Evolutionary conservation across 495 filamentous ascomycete species (phyloP).

Genomic region (Evernia prunastri): DNA sequence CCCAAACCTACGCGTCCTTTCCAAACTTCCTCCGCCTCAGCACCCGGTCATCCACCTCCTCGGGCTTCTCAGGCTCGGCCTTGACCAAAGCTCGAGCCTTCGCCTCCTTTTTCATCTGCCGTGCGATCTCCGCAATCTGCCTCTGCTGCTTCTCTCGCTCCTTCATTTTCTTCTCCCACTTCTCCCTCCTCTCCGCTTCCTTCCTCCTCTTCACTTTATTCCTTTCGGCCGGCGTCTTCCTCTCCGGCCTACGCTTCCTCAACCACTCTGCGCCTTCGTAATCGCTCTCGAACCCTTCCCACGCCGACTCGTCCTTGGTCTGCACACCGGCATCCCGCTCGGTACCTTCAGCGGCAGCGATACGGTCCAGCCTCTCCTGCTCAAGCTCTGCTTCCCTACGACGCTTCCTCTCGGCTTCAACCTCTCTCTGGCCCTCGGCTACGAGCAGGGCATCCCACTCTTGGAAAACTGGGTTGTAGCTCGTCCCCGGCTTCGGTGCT

Average conservation of each 20-base stretch:
- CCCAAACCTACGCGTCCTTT: conserved; percentile 51
- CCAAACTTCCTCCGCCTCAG: conserved; percentile 72
- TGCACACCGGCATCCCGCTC: conserved; percentile 62
- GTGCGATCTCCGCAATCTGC: conserved; percentile 57
- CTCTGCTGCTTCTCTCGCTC: conserved; percentile 60
- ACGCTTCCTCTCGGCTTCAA: conserved; percentile 73
- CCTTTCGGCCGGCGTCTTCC: conserved; percentile 79
- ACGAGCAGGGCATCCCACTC: conserved; percentile 74
- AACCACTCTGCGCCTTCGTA: conserved; percentile 54
- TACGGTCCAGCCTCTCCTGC: conserved; percentile 41
- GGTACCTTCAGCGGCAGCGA: conserved; percentile 51
- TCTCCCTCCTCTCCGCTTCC: conserved; percentile 66
- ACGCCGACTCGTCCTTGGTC: conserved; percentile 78
- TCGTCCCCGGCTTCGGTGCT: conserved; percentile 70
- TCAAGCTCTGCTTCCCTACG: conserved; percentile 61
- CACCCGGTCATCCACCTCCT: conserved; percentile 47
- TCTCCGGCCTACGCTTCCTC: conserved; percentile 63
- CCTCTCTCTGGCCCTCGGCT: conserved; percentile 66
- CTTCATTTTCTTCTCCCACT: conserved; percentile 65
- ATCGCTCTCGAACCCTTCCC: conserved; percentile 78
- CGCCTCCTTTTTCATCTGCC: conserved; percentile 55
- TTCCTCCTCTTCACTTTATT: conserved; percentile 85
- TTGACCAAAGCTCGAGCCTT: conserved; percentile 33
- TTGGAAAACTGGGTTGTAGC: conserved; percentile 82
- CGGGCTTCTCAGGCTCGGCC: conserved; percentile 39